Base-by-base conservation (phyloP, 2,329 filamentous ascomycete species). In the Elsinoe fawcettii region DNA sequence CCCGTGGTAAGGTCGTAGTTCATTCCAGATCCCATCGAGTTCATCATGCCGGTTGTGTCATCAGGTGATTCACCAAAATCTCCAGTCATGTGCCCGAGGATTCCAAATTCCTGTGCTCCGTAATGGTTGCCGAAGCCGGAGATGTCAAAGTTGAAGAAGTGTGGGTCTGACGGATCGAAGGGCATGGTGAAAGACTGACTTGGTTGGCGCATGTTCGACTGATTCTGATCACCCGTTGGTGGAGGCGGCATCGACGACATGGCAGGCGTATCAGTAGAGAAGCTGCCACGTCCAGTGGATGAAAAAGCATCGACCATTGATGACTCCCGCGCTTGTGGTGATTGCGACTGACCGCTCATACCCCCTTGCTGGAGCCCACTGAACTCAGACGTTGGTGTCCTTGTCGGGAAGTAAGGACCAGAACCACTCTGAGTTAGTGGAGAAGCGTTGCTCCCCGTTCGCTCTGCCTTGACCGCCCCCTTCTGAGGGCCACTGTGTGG, bases 91-190 rank as follows among this genome's bases (percentile, higher is more conserved):
- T 97, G 92, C 25, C 90, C 90, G 0, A 99, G 81, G 82, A 97
- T 96, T 56, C 90, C 88, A 70, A 97, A 96, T 71, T 97, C 93
- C 70, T 96, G 80, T 16, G 91, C 92, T 60, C 91, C 92, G 68
- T 97, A 99, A 62, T 95, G 90, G 68, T 93, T 97, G 57, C 90
- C 91, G 70, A 97, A 99, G 59, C 90, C 90, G 57, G 95, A 90
- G 9, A 96, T 82, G 69, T 97, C 91, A 70, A 97, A 96, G 69
- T 96, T 96, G 80, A 95, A 96, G 57, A 96, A 75, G 0, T 90
- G 88, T 2, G 91, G 90, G 68, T 97, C 93, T 67, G 88, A 93
- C 0, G 90, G 89, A 64, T 96, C 91, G 66, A 96, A 96, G 0
- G 80, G 71, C 3, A 76, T 74, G 34, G 75, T 78, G 63, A 82